These are phyloP conservation scores for Colletotrichum magnum DNA, from an alignment of 2,329 filamentous ascomycete species.

Conservation along the genomic window DNA sequence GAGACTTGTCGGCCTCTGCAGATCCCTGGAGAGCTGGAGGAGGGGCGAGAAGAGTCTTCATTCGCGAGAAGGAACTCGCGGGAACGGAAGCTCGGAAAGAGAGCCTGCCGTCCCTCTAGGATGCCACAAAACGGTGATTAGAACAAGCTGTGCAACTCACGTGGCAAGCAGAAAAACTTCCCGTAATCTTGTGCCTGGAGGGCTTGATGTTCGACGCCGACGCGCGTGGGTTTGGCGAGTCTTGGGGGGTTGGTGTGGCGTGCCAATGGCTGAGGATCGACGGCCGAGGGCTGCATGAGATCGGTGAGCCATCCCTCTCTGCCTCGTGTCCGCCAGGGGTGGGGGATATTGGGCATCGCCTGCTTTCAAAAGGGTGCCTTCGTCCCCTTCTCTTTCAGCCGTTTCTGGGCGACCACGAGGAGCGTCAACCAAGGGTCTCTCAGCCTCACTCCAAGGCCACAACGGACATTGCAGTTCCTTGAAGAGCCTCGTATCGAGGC, in stretches of 20 bases:
- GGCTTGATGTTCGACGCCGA: neutral
- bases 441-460: neutral
- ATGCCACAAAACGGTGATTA: neutral
- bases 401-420: neutral
- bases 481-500: neutral
- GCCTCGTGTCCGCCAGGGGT: neutral
- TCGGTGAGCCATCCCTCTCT: neutral
- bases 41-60: too few relatives aligned
- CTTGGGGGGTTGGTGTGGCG: conserved; percentile 7
- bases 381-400: neutral
- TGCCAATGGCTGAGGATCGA: conserved; percentile 11
- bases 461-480: neutral
- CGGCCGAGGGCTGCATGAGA: conserved; percentile 9
- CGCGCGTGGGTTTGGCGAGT: neutral
- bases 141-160: conserved; percentile 16
- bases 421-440: neutral
- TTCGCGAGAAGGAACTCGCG: neutral
- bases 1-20: too few relatives aligned
- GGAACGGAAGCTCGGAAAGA: neutral
- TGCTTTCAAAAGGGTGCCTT: neutral
- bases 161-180: conserved; percentile 6
- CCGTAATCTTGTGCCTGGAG: neutral
- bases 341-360: neutral
- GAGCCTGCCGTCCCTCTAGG: neutral
- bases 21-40: too few relatives aligned